These are phyloP conservation scores for Boletus rufocinnamomeus DNA, from an alignment of 768 basidiomycete species.

Conservation along the genomic window DNA sequence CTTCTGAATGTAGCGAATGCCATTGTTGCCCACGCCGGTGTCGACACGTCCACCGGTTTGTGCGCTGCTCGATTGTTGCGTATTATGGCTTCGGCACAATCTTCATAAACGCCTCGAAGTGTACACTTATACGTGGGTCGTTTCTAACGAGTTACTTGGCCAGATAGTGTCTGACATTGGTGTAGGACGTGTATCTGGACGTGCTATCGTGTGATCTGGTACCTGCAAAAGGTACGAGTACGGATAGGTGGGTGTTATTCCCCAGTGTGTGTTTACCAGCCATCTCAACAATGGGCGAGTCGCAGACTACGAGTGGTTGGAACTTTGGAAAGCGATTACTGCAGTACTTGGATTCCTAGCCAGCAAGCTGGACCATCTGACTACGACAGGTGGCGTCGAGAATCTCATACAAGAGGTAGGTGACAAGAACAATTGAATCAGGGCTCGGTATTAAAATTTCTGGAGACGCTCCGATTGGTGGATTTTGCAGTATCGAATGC, in stretches of 20 bases:
- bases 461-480: constrained; percentile 53
- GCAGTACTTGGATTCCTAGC: constrained; percentile 57
- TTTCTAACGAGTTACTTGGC: not conserved
- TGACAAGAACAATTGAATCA: not conserved
- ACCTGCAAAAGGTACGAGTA: constrained; percentile 50
- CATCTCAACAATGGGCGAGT: not conserved
- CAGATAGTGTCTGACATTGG: constrained; percentile 3
- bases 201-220: constrained; percentile 58
- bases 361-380: constrained; percentile 53
- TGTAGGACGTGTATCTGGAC: constrained; percentile 56
- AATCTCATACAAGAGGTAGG: constrained; percentile 56
- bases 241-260: constrained; percentile 51
- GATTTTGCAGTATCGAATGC: constrained; percentile 51
- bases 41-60: constrained; percentile 50
- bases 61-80: constrained; percentile 65
- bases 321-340: constrained; percentile 60
- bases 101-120: constrained; percentile 63
- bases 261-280: not conserved
- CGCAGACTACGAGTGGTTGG: constrained; percentile 66
- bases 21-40: constrained; percentile 46
- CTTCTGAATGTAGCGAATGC: constrained; percentile 44
- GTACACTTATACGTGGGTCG: constrained; percentile 54
- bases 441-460: constrained; percentile 1
- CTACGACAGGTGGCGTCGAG: constrained; percentile 54
- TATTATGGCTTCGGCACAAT: constrained; percentile 72